A percentile compares a stretch with the other conserved stretches of the same genome.
Conservation (phyloP, 805 yeast species). For the Wickerhamomyces subpelliculosus region DNA sequence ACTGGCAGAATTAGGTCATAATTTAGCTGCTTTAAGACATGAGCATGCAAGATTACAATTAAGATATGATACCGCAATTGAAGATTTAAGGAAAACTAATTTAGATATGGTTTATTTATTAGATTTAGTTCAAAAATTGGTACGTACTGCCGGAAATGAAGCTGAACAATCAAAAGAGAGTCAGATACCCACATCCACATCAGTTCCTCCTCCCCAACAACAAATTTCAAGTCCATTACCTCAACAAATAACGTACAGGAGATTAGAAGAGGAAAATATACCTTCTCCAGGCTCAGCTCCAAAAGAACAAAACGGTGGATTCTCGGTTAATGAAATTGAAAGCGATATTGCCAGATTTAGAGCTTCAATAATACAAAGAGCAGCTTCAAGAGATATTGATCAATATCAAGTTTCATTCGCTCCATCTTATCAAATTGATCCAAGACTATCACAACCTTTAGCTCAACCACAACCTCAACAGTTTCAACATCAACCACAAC, state of each 20-base stretch:
- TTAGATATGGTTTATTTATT: slow-evolving; percentile 46
- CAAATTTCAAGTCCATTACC: slow-evolving; percentile 7
- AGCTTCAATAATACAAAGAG: slow-evolving; percentile 21
- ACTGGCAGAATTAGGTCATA: slow-evolving; percentile 32
- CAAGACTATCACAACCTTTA: not conserved
- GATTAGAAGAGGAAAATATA: slow-evolving; percentile 6
- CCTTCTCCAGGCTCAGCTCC: slow-evolving; percentile 16
- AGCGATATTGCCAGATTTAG: slow-evolving; percentile 18
- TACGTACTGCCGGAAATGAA: slow-evolving; percentile 7
- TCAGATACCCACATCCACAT: slow-evolving; percentile 5
- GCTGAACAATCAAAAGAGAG: slow-evolving; percentile 5
- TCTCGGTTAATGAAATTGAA: slow-evolving; percentile 13
- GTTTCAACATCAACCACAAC: slow-evolving; percentile 1
- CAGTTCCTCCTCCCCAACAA: slow-evolving; percentile 9
- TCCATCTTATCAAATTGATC: slow-evolving; percentile 18
- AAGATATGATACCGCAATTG: slow-evolving; percentile 40
- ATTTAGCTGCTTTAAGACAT: slow-evolving; percentile 30
- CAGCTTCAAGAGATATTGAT: slow-evolving; percentile 18
- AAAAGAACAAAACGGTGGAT: slow-evolving; percentile 3
- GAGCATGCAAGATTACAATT: slow-evolving; percentile 36
- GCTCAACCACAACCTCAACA: slow-evolving; percentile 6
- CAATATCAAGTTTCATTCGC: slow-evolving; percentile 18
- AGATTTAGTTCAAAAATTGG: slow-evolving; percentile 35
- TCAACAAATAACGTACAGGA: not conserved
- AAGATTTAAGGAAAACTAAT: slow-evolving; percentile 42